A percentile compares a stretch with the other conserved stretches of the same genome.
Evolutionary conservation across 2,329 filamentous ascomycete species (phyloP).

Genomic region (Diaporthe caulivora): DNA sequence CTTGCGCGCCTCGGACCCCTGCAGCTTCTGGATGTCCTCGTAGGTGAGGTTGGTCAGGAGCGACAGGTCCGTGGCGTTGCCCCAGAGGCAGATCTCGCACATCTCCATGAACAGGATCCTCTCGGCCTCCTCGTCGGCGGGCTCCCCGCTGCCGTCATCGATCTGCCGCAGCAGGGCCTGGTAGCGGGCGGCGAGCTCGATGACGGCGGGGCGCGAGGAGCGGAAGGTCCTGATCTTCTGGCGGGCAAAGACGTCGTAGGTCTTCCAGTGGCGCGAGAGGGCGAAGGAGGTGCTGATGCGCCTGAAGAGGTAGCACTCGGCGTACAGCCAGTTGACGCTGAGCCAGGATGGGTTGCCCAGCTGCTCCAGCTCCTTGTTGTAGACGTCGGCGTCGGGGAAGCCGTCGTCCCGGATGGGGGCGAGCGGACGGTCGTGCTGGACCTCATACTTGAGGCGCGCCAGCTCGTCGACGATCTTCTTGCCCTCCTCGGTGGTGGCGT

Average conservation of each 20-base stretch:
- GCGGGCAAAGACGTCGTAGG: conserved; percentile 88
- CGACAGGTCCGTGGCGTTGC: conserved; percentile 94
- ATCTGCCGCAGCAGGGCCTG: conserved; percentile 76
- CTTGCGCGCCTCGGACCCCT: conserved; percentile 89
- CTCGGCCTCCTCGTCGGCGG: conserved; percentile 75
- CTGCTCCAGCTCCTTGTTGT: conserved; percentile 87
- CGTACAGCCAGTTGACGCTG: conserved; percentile 86
- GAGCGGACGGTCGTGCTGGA: conserved; percentile 87
- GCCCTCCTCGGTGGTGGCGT: conserved; percentile 80
- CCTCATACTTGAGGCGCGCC: conserved; percentile 89
- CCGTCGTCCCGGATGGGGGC: conserved; percentile 83
- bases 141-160: conserved; percentile 63
- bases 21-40: conserved; percentile 96
- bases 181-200: conserved; percentile 58
- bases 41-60: conserved; percentile 91
- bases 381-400: conserved; percentile 78
- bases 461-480: conserved; percentile 87
- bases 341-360: conserved; percentile 85
- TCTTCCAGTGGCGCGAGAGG: conserved; percentile 84
- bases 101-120: conserved; percentile 88
- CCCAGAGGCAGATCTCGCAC: conserved; percentile 97
- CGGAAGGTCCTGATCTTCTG: conserved; percentile 95
- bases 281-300: conserved; percentile 85
- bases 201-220: conserved; percentile 81
- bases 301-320: conserved; percentile 94